Percentiles rank a stretch among this genome's conserved stretches.
Conservation (phyloP, 192 early-diverging fungal species). For the Coemansia sp. region DNA sequence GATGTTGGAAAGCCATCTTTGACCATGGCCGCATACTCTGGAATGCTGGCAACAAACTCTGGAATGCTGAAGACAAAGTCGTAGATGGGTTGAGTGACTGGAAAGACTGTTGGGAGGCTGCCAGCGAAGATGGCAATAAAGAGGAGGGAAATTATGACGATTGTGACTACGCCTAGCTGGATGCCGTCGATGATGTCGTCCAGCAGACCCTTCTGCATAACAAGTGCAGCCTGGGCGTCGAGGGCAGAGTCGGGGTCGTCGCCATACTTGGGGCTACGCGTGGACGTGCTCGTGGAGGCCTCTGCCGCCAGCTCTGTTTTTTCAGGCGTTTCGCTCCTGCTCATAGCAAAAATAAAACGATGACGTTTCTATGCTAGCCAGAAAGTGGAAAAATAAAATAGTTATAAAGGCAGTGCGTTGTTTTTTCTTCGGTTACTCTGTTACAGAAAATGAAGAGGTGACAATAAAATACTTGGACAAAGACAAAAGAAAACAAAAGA, state of each 20-base stretch:
- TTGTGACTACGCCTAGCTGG: constrained; percentile 34
- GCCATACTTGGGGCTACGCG: constrained; percentile 18
- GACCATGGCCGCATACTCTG: constrained; percentile 13
- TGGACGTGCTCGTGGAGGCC: constrained; percentile 13
- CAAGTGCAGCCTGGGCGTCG: constrained; percentile 48
- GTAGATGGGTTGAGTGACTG: constrained; percentile 37
- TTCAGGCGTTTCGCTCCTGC: constrained; percentile 6
- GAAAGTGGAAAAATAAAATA: not conserved
- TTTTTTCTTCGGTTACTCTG: not conserved
- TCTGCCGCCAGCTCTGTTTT: not conserved
- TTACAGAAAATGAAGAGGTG: not conserved
- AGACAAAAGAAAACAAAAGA: not conserved
- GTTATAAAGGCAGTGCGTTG: not conserved
- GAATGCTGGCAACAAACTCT: constrained; percentile 13
- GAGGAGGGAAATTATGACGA: constrained; percentile 34
- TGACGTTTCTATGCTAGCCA: constrained; percentile 13
- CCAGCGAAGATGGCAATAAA: constrained; percentile 32
- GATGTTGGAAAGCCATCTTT: constrained; percentile 19
- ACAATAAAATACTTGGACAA: not conserved
- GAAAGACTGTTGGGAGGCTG: constrained; percentile 47
- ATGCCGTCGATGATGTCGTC: constrained; percentile 56
- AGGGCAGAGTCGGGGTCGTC: constrained; percentile 30
- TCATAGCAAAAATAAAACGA: constrained; percentile 7
- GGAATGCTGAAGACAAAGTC: constrained; percentile 26
- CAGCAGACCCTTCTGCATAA: constrained; percentile 52